Conservation (phyloP, 2,329 filamentous ascomycete species). For the Beauveria australis region DNA sequence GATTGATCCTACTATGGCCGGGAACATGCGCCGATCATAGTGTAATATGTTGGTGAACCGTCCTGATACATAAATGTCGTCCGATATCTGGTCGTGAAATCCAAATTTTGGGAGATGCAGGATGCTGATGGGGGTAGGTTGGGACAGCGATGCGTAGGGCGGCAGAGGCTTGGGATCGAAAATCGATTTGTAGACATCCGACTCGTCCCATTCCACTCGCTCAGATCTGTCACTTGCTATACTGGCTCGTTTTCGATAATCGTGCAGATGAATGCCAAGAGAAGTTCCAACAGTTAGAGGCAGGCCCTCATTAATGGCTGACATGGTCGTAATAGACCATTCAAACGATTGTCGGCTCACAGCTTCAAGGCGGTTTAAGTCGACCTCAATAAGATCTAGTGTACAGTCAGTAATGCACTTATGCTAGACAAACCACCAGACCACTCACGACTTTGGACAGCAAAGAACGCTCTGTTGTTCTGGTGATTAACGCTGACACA, state of each 20-base stretch:
- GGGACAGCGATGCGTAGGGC: slow-evolving; percentile 63
- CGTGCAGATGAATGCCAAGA: slow-evolving; percentile 72
- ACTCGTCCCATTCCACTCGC: slow-evolving; percentile 24
- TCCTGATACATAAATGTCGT: slow-evolving; percentile 81
- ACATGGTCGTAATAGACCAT: slow-evolving; percentile 77
- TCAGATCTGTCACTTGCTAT: slow-evolving; percentile 27
- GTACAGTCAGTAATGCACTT: slow-evolving; percentile 3
- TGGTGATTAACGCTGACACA: slow-evolving; percentile 71
- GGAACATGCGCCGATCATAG: slow-evolving; percentile 83
- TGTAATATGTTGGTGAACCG: slow-evolving; percentile 82
- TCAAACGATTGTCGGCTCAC: slow-evolving; percentile 66
- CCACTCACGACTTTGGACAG: slow-evolving; percentile 59
- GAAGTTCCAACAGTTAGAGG: slow-evolving; percentile 82
- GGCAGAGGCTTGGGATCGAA: slow-evolving; percentile 46
- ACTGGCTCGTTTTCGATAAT: slow-evolving; percentile 48
- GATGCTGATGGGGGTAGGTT: slow-evolving; percentile 76
- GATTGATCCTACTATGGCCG: slow-evolving; percentile 66
- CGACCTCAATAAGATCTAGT: slow-evolving; percentile 67
- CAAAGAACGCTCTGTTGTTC: slow-evolving; percentile 65
- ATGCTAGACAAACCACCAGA: neutral
- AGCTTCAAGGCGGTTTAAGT: slow-evolving; percentile 64
- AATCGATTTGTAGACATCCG: slow-evolving; percentile 29
- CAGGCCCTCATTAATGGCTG: slow-evolving; percentile 53
- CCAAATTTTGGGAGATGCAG: slow-evolving; percentile 61
- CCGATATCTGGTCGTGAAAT: slow-evolving; percentile 47